Percentiles rank a stretch among this genome's conserved stretches.
Evolutionary conservation across 2,329 filamentous ascomycete species (phyloP).

Genomic region (Phaeosphaeria sp.): DNA sequence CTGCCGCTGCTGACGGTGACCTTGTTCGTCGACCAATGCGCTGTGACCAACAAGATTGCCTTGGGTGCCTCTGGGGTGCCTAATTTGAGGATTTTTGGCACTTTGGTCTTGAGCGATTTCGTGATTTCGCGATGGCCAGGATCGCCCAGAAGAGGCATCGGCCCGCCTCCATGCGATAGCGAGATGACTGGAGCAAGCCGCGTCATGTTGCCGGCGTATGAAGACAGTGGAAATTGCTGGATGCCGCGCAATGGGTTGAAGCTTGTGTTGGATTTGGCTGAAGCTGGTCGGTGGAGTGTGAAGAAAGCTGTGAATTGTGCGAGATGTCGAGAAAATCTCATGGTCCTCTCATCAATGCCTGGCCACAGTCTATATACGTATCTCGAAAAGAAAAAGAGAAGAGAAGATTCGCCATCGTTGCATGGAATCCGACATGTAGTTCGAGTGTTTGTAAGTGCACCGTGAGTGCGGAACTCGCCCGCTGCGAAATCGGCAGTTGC

Average conservation of each 20-base stretch:
- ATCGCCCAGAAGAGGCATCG: slow-evolving; percentile 65
- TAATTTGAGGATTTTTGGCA: slow-evolving; percentile 64
- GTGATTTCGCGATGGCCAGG: slow-evolving; percentile 60
- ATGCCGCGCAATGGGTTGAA: slow-evolving; percentile 32
- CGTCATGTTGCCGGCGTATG: slow-evolving; percentile 35
- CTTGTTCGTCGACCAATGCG: slow-evolving; percentile 61
- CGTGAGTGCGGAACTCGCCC: slow-evolving; percentile 31
- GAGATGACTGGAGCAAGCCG: slow-evolving; percentile 48
- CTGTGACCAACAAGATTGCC: slow-evolving; percentile 65
- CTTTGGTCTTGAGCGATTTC: slow-evolving; percentile 59
- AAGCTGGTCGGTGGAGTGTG: slow-evolving; percentile 10
- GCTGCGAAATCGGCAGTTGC: slow-evolving; percentile 2
- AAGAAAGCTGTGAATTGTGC: slow-evolving; percentile 10
- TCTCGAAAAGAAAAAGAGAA: not conserved
- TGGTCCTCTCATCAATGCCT: slow-evolving; percentile 13
- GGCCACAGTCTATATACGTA: not conserved
- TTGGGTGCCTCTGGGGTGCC: slow-evolving; percentile 57
- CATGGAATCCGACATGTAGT: not conserved
- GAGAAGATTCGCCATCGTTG: not conserved
- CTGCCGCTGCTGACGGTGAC: slow-evolving; percentile 61
- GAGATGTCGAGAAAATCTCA: slow-evolving; percentile 16
- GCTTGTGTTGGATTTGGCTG: slow-evolving; percentile 22
- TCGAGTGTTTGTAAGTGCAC: slow-evolving; percentile 22
- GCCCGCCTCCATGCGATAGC: slow-evolving; percentile 55
- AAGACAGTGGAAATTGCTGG: slow-evolving; percentile 36